Base-by-base conservation (phyloP, 2,329 filamentous ascomycete species). In the Monosporascus sp. region DNA sequence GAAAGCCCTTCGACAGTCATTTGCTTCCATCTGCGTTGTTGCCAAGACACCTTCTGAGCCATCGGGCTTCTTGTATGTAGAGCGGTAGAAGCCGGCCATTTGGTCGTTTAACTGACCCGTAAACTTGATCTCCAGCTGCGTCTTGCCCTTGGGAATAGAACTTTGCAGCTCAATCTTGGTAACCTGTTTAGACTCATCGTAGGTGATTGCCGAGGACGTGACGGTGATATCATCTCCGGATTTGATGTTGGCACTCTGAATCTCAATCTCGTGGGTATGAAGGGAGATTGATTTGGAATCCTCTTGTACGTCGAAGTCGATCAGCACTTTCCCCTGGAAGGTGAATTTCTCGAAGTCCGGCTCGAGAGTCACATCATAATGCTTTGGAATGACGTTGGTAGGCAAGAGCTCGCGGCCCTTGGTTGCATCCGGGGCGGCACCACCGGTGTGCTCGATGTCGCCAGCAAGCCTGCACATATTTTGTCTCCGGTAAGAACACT, bases 11-110 rank as follows among this genome's bases (percentile, higher is more conserved):
- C 93, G 84, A 57, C 90, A 92, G 74, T 97, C 93, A 15, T 93
- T 97, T 39, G 93, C 87, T 76, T 97, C 93, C 89, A 97, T 96
- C 77, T 97, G 93, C 18, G 90, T 90, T 25, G 91, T 93, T 27
- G 92, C 93, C 67, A 97, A 79, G 69, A 92, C 88, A 61, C 88
- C 89, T 54, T 87, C 85, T 55, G 83, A 83, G 39, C 93, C 93
- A 65, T 94, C 85, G 48, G 82, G 74, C 56, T 84, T 86, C 77
- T 94, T 95, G 79, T 93, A 97, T 7, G 90, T 95, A 1, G 91
- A 96, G 54, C 93, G 85, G 75, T 97, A 97, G 81, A 97, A 97
- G 48, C 93, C 93, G 48, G 92, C 92, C 90, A 97, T 96, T 74
- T 92, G 91, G 72, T 94, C 89, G 70, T 95, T 95, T 58, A 96